phyloP scores from a whole-genome alignment of 176 grass and related monocot species.

The Secale cereale region DNA sequence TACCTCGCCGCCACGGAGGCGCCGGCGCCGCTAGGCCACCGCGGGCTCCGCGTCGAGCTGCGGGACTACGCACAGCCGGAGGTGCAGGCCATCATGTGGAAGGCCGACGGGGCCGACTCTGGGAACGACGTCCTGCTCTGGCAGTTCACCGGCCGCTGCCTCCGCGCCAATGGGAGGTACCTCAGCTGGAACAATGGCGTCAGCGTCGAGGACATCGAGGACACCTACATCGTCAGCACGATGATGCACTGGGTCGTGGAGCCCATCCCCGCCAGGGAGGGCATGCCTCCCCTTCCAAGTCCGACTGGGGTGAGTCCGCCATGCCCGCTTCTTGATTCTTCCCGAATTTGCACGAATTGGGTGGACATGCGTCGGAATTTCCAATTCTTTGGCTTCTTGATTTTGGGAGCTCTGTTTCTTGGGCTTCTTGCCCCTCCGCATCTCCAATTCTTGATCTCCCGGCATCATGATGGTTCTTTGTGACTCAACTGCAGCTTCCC shows the following conservation, averaged over 20 bases:
- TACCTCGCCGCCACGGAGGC: neutral
- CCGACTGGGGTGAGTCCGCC: neutral
- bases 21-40: neutral
- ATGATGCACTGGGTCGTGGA: constrained; percentile 16
- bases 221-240: neutral
- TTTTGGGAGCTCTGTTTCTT: too few species aligned
- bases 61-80: neutral
- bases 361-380: too few species aligned
- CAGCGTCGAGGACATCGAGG: neutral
- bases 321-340: neutral
- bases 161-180: constrained; percentile 10
- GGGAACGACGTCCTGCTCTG: neutral
- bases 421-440: neutral
- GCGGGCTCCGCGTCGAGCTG: neutral
- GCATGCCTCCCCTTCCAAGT: neutral
- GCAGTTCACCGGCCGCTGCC: neutral
- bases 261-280: neutral
- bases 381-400: neutral
- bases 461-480: neutral
- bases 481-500: neutral
- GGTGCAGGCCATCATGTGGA: neutral
- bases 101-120: neutral
- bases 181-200: neutral
- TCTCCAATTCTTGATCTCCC: neutral
- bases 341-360: neutral